Conservation (phyloP, 768 basidiomycete genomes). For the Termitomyces sp. region DNA sequence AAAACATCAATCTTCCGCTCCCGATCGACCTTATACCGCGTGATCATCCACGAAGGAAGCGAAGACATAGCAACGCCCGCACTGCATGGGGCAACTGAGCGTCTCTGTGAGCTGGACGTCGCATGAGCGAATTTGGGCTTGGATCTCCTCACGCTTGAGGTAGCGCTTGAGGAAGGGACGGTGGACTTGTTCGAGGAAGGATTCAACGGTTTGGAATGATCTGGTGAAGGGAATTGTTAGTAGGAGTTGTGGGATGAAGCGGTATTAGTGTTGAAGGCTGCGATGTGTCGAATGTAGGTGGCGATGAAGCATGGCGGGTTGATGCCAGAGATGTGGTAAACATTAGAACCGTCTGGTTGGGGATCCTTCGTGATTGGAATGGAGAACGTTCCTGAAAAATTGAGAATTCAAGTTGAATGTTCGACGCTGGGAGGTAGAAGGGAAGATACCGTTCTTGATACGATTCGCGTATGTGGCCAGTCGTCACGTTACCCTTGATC, state of each 20-base stretch:
- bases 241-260: too few relatives aligned
- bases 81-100: slow-evolving; percentile 44
- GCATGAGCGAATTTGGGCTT: slow-evolving; percentile 47
- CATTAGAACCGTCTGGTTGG: slow-evolving; percentile 38
- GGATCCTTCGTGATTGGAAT: slow-evolving; percentile 49
- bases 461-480: slow-evolving; percentile 45
- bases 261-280: too few relatives aligned
- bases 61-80: slow-evolving; percentile 12
- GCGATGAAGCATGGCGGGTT: too few relatives aligned
- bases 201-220: slow-evolving; percentile 41
- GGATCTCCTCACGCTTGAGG: slow-evolving; percentile 69
- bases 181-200: slow-evolving; percentile 53
- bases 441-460: slow-evolving; percentile 41
- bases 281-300: too few relatives aligned
- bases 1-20: slow-evolving; percentile 65
- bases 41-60: slow-evolving; percentile 77
- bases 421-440: neutral
- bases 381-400: slow-evolving; percentile 43
- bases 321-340: slow-evolving; percentile 40
- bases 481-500: neutral
- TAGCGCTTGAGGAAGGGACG: slow-evolving; percentile 79
- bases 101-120: slow-evolving; percentile 56
- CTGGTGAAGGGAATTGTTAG: slow-evolving; percentile 15
- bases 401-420: neutral
- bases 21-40: slow-evolving; percentile 72